A percentile compares a stretch with the other conserved stretches of the same genome.
Evolutionary conservation across 1,139 yeast species (phyloP).

Genomic region (Eremothecium gossypii): DNA sequence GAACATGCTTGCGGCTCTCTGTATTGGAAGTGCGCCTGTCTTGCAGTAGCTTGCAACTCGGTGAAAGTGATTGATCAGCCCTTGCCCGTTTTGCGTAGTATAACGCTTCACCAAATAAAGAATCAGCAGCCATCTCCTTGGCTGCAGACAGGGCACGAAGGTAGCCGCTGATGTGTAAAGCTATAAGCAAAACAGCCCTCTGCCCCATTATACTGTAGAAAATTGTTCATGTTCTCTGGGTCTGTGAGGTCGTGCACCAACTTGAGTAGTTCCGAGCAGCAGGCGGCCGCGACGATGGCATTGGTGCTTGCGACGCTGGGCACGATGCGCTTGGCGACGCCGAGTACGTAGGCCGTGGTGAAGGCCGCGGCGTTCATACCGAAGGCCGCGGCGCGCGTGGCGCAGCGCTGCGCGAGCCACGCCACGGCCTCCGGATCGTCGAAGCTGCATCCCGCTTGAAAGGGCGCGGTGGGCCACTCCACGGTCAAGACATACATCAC

Average conservation of each 20-base stretch:
- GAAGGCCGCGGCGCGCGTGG: conserved; percentile 51
- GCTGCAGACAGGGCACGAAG: conserved; percentile 62
- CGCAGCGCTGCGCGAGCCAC: conserved; percentile 52
- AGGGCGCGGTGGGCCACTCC: conserved; percentile 52
- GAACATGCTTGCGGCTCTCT: too few relatives aligned
- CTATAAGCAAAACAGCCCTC: conserved; percentile 69
- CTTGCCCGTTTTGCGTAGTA: too few relatives aligned
- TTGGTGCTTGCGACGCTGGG: conserved; percentile 95
- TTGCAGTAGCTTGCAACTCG: too few relatives aligned
- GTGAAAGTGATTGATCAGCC: too few relatives aligned
- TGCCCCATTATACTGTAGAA: conserved; percentile 81
- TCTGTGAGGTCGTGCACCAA: conserved; percentile 37
- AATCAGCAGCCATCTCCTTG: too few relatives aligned
- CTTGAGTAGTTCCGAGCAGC: conserved; percentile 83
- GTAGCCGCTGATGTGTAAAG: conserved; percentile 50
- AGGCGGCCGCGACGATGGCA: conserved; percentile 84
- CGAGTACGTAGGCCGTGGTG: conserved; percentile 62
- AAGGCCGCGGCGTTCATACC: conserved; percentile 54
- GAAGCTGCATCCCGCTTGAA: conserved; percentile 40
- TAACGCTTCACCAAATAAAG: too few relatives aligned
- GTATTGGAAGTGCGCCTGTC: too few relatives aligned
- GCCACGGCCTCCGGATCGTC: conserved; percentile 63
- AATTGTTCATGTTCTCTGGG: conserved; percentile 39
- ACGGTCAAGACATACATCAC: conserved; percentile 83
- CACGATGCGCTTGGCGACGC: conserved; percentile 84